Conservation (phyloP, 1,139 yeast species). For the Suhomyces bokatorum region DNA sequence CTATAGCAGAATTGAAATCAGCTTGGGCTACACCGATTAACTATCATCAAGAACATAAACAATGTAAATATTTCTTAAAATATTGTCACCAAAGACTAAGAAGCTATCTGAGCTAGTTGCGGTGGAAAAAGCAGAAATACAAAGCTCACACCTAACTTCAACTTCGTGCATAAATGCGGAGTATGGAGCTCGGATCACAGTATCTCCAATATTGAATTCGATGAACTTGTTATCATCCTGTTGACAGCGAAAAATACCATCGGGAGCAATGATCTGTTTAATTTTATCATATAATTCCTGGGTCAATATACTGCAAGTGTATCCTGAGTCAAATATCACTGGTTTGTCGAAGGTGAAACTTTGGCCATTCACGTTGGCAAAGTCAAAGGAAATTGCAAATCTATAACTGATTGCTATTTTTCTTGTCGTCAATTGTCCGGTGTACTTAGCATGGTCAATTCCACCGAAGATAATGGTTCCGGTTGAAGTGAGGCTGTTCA, state of each 20-base stretch:
- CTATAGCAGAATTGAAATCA: not conserved
- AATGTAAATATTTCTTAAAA: not conserved
- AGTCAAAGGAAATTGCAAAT: conserved; percentile 2
- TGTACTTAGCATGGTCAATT: conserved; percentile 20
- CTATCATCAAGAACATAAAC: not conserved
- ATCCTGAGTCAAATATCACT: conserved; percentile 7
- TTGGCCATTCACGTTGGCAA: not conserved
- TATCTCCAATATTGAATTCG: conserved; percentile 1
- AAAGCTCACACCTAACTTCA: not conserved
- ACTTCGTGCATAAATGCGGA: not conserved
- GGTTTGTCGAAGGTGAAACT: not conserved
- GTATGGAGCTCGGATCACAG: conserved; percentile 2
- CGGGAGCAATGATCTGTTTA: no score
- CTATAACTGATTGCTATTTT: not conserved
- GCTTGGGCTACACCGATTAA: not conserved
- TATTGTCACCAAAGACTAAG: not conserved
- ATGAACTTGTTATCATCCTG: not conserved
- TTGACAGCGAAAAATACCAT: not conserved
- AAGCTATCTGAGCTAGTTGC: no score
- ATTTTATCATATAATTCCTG: not conserved
- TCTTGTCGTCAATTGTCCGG: conserved; percentile 17
- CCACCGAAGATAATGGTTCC: conserved; percentile 24
- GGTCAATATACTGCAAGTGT: not conserved
- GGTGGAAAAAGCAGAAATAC: no score
- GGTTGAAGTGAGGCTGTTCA: no score